Evolutionary conservation across 768 basidiomycete genomes (phyloP).

Genomic region (Psilocybe tampanensis): DNA sequence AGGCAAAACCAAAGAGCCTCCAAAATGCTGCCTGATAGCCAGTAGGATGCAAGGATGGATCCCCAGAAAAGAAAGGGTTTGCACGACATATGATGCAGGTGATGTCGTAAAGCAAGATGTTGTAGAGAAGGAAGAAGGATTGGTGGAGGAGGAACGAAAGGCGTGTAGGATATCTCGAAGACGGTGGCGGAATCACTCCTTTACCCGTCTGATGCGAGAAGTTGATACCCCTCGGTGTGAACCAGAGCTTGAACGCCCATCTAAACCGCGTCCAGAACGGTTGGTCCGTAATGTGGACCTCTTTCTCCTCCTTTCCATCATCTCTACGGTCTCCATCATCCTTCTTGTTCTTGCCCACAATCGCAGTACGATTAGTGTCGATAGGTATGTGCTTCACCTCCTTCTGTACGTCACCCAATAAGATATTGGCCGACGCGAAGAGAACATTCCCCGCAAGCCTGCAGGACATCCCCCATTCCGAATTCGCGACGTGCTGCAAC

Average conservation of each 20-base stretch:
- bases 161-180: constrained; percentile 10
- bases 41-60: background rate
- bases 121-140: constrained; percentile 8
- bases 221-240: constrained; percentile 28
- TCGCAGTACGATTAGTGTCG: constrained; percentile 9
- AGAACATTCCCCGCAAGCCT: constrained; percentile 5
- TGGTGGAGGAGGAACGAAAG: constrained; percentile 23
- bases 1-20: background rate
- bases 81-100: constrained; percentile 16
- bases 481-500: constrained; percentile 2
- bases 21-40: background rate
- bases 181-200: constrained; percentile 23
- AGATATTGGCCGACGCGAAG: constrained; percentile 14
- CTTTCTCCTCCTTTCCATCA: too few species aligned
- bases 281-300: constrained; percentile 11
- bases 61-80: constrained; percentile 15
- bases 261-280: constrained; percentile 21
- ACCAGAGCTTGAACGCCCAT: constrained; percentile 26
- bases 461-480: constrained; percentile 6
- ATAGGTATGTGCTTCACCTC: constrained; percentile 17
- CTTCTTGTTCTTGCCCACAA: background rate
- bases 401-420: constrained; percentile 30
- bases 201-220: constrained; percentile 27
- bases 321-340: background rate
- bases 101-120: constrained; percentile 25